Evolutionary conservation across 2,329 filamentous ascomycete species (phyloP).

Genomic region (Colletotrichum cereale): DNA sequence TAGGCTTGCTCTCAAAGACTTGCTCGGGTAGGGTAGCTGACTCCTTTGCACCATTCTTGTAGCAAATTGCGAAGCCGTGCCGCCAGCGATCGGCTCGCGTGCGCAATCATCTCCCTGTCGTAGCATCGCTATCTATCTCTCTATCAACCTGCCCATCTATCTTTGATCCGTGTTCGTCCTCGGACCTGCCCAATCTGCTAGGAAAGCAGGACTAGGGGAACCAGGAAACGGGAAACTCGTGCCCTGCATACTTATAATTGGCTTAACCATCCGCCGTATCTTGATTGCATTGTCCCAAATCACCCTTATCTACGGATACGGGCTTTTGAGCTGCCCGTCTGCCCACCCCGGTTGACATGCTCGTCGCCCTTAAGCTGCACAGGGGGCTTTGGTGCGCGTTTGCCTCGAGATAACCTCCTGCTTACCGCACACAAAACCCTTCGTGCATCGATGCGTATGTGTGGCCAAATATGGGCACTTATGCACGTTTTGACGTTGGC

Average conservation of each 20-base stretch:
- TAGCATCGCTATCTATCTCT: slow-evolving; percentile 16
- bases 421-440: not conserved
- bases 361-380: not conserved
- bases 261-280: slow-evolving; percentile 12
- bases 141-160: slow-evolving; percentile 18
- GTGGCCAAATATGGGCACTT: slow-evolving; percentile 1
- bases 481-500: slow-evolving; percentile 18
- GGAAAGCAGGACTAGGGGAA: not conserved
- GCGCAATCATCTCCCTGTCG: slow-evolving; percentile 40
- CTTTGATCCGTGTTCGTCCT: slow-evolving; percentile 31
- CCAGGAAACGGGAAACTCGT: not conserved
- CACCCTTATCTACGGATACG: slow-evolving; percentile 10
- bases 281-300: not conserved
- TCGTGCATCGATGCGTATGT: slow-evolving; percentile 14
- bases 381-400: slow-evolving; percentile 4
- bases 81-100: slow-evolving; percentile 37
- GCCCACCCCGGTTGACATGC: not conserved
- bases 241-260: slow-evolving; percentile 21
- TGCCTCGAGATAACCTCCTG: slow-evolving; percentile 9
- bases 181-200: slow-evolving; percentile 37
- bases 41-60: slow-evolving; percentile 33
- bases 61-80: slow-evolving; percentile 38
- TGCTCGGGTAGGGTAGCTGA: slow-evolving; percentile 39
- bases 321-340: not conserved
- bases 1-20: slow-evolving; percentile 19